Evolutionary conservation across 202 grass and related monocot species (phyloP).

Genomic region (Carex sylvatica): DNA sequence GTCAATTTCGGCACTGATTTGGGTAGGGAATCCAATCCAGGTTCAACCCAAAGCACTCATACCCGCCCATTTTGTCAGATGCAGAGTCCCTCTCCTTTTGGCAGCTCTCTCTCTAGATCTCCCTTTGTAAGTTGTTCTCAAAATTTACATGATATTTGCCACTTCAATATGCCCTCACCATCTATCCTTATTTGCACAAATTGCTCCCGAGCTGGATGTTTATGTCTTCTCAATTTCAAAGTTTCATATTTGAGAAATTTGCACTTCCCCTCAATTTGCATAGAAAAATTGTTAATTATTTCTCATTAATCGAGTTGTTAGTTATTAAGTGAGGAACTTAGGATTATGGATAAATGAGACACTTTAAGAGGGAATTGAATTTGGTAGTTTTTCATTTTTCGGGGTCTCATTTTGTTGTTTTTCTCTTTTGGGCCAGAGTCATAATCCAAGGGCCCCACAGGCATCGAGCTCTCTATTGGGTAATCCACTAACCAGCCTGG

Average conservation of each 20-base stretch:
- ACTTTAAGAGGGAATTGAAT: background rate
- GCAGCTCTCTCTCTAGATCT: slow-evolving; percentile 45
- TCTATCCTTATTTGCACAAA: too few relatives aligned
- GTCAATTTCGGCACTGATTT: slow-evolving; percentile 80
- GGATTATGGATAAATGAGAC: background rate
- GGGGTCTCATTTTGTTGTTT: slow-evolving; percentile 25
- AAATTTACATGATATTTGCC: background rate
- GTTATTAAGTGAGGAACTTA: background rate
- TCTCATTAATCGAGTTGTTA: background rate
- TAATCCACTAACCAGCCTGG: slow-evolving; percentile 46
- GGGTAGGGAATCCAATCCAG: slow-evolving; percentile 68
- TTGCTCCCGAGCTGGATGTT: too few relatives aligned
- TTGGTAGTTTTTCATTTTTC: background rate
- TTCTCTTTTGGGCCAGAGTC: slow-evolving; percentile 15
- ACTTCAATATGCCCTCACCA: background rate
- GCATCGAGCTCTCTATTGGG: background rate
- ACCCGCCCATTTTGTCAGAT: slow-evolving; percentile 55
- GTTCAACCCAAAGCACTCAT: slow-evolving; percentile 54
- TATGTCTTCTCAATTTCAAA: background rate
- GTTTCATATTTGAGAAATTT: background rate
- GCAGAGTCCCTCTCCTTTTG: slow-evolving; percentile 69
- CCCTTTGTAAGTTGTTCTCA: slow-evolving; percentile 59
- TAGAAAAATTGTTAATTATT: background rate
- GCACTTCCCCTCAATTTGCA: background rate
- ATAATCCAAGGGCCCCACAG: background rate